A percentile compares a stretch with the other conserved stretches of the same genome.
Conservation (phyloP, 768 basidiomycete species). For the Dendrothele bispora region DNA sequence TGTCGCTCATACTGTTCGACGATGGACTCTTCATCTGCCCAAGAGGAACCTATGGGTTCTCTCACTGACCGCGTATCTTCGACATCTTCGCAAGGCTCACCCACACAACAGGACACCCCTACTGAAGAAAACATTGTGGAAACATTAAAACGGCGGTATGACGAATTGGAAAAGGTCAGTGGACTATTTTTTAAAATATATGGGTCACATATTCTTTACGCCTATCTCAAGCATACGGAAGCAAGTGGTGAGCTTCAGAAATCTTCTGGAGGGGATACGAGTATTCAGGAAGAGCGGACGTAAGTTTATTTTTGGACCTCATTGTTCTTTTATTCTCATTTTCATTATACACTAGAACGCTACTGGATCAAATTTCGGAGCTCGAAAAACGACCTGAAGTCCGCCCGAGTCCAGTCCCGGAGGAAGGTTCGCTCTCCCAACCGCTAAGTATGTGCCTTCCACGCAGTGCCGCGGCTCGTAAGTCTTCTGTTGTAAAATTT, state of each 20-base stretch:
- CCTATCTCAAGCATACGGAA: constrained; percentile 59
- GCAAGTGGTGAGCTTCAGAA: constrained; percentile 52
- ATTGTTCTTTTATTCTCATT: constrained; percentile 10
- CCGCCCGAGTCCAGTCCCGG: constrained; percentile 21
- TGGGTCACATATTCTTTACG: constrained; percentile 17
- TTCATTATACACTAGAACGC: constrained; percentile 33
- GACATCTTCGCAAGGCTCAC: no score
- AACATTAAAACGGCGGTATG: constrained; percentile 63
- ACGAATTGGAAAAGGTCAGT: constrained; percentile 71
- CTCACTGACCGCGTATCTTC: no score
- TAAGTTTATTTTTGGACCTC: constrained; percentile 31
- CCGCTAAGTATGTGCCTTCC: constrained; percentile 48
- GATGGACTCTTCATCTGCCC: no score
- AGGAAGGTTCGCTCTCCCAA: constrained; percentile 31
- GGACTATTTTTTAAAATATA: background rate
- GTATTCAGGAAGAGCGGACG: constrained; percentile 64
- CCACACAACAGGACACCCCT: no score
- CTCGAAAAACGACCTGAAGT: constrained; percentile 46
- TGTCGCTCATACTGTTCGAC: no score
- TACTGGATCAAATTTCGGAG: constrained; percentile 62
- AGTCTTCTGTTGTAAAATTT: constrained; percentile 46
- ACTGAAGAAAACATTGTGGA: no score
- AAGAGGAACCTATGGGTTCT: no score
- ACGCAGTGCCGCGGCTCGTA: constrained; percentile 40
- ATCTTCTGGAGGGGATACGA: constrained; percentile 63